A percentile compares a stretch with the other conserved stretches of the same genome.
Conservation (phyloP, 371 early-diverging fungal genomes). For the Umbelopsis sp. region DNA sequence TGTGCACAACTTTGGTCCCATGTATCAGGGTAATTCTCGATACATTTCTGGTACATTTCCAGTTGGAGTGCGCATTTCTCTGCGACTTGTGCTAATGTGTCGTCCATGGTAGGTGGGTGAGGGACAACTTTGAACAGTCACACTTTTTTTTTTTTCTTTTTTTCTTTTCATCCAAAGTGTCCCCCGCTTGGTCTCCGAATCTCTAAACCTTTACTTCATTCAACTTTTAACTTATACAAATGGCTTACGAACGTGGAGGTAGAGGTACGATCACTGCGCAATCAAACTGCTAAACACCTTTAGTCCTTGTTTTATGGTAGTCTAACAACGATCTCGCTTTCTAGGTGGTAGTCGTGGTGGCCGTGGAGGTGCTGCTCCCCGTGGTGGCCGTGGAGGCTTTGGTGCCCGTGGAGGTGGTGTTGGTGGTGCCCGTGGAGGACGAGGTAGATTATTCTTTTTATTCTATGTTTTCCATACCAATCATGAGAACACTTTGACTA, state of each 20-base stretch:
- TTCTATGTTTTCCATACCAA: no score
- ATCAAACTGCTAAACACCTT: not conserved
- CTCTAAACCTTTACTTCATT: not conserved
- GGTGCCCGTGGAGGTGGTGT: conserved; percentile 57
- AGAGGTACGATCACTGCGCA: not conserved
- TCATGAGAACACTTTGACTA: not conserved
- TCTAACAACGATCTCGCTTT: not conserved
- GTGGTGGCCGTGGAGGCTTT: conserved; percentile 47
- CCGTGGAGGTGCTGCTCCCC: conserved; percentile 30
- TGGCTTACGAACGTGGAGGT: conserved; percentile 18
- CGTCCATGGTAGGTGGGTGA: conserved; percentile 53
- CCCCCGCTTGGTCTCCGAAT: conserved; percentile 19
- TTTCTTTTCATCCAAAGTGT: not conserved
- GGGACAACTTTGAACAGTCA: not conserved
- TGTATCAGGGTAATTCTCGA: conserved; percentile 71
- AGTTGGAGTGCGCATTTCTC: conserved; percentile 81
- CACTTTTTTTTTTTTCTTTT: conserved; percentile 13
- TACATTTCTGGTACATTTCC: conserved; percentile 76
- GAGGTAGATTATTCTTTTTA: conserved; percentile 2
- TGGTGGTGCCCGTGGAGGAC: conserved; percentile 32
- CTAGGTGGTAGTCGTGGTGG: conserved; percentile 23
- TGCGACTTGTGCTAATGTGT: conserved; percentile 72
- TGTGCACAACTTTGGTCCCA: conserved; percentile 77
- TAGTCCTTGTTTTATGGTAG: not conserved
- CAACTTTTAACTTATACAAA: not conserved